phyloP scores from a whole-genome alignment of 441 rosid genomes.

The Mallotus japonicus region DNA sequence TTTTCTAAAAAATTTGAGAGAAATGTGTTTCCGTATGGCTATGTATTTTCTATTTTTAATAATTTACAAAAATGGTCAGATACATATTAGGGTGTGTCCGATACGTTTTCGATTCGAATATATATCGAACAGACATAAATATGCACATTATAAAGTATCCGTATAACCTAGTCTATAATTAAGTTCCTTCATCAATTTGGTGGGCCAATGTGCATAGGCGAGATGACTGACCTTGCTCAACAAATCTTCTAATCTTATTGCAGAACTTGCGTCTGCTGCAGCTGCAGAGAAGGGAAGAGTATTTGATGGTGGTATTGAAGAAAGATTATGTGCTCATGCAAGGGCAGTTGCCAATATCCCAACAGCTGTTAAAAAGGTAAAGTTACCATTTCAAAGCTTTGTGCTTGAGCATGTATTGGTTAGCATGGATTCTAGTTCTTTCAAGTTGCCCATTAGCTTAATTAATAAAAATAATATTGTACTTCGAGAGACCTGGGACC shows the following conservation, averaged over 20 bases:
- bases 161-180: no score
- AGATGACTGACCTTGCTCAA: not conserved
- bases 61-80: no score
- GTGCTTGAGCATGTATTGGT: not conserved
- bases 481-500: not conserved
- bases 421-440: not conserved
- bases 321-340: conserved; percentile 82
- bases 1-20: no score
- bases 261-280: conserved; percentile 80
- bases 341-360: conserved; percentile 89
- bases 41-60: no score
- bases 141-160: no score
- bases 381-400: no score
- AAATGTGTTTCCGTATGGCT: no score
- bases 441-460: not conserved
- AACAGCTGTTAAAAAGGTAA: conserved; percentile 88
- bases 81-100: no score
- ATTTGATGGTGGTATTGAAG: conserved; percentile 73
- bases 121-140: no score
- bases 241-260: conserved; percentile 21
- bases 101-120: no score
- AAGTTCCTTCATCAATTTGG: not conserved
- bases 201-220: not conserved
- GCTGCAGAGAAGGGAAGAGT: conserved; percentile 62
- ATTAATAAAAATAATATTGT: not conserved